phyloP scores from a whole-genome alignment of 1,284 basidiomycete genomes.

The Trametes hirsuta region DNA sequence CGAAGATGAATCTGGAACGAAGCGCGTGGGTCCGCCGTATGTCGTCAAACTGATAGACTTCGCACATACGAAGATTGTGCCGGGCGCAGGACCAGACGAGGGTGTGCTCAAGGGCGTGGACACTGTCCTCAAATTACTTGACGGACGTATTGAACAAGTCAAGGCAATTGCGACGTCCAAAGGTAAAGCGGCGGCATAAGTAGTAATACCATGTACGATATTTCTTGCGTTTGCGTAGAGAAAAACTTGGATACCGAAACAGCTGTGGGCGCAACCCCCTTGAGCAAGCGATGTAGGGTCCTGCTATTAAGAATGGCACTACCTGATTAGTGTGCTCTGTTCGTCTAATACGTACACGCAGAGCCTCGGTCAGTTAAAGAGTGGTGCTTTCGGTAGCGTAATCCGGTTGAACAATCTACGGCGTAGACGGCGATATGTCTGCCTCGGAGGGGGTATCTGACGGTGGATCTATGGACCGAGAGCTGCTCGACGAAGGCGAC shows the following conservation, averaged over 20 bases:
- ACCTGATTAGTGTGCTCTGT: no score
- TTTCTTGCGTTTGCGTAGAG: background rate
- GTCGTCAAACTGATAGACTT: conserved; percentile 90
- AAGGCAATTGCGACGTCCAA: conserved; percentile 5
- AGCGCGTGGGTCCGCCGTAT: conserved; percentile 54
- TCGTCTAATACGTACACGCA: no score
- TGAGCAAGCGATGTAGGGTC: no score
- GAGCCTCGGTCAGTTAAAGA: no score
- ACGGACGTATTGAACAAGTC: conserved; percentile 49
- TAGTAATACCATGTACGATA: background rate
- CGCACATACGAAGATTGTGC: conserved; percentile 78
- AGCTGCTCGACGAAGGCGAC: background rate
- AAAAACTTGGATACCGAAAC: background rate
- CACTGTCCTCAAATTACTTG: conserved; percentile 62
- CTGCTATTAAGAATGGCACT: no score
- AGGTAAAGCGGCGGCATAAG: background rate
- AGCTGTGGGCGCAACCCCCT: no score
- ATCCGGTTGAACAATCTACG: no score
- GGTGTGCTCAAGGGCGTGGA: conserved; percentile 77
- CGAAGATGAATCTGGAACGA: conserved; percentile 37
- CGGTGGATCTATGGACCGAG: background rate
- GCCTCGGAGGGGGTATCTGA: background rate
- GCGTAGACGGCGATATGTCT: no score
- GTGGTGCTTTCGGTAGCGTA: no score
- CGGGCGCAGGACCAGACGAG: conserved; percentile 79